Percentiles rank a stretch among this genome's conserved stretches.
phyloP scores from a whole-genome alignment of 305 asterid genomes.

The Fraxinus paxiana region DNA sequence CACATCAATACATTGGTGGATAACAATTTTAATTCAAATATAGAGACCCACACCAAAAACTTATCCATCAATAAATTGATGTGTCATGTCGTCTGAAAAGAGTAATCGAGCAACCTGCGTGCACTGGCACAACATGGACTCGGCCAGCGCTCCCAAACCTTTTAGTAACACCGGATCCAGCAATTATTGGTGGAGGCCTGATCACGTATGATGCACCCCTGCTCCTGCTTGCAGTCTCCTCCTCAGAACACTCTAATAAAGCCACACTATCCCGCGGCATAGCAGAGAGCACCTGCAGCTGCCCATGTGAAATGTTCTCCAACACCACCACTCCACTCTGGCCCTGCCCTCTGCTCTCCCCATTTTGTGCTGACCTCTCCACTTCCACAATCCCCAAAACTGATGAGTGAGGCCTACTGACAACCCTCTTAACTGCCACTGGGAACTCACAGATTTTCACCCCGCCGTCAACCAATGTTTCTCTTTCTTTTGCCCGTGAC shows the following conservation, averaged over 20 bases:
- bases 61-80: neutral
- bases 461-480: constrained; percentile 50
- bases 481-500: constrained; percentile 47
- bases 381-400: constrained; percentile 54
- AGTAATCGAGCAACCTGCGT: constrained; percentile 59
- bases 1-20: neutral
- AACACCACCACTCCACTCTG: constrained; percentile 35
- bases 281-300: constrained; percentile 72
- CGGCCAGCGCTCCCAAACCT: constrained; percentile 74
- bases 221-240: constrained; percentile 48
- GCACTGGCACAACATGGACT: constrained; percentile 74
- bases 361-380: constrained; percentile 60
- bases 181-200: constrained; percentile 62
- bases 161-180: constrained; percentile 66
- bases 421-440: constrained; percentile 54
- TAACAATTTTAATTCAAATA: neutral
- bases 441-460: constrained; percentile 66
- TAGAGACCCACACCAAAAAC: neutral
- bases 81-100: neutral
- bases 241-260: constrained; percentile 36
- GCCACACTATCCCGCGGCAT: constrained; percentile 60
- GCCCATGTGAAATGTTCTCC: constrained; percentile 91
- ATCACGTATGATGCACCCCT: constrained; percentile 66
- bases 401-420: constrained; percentile 73
- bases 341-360: constrained; percentile 49